Percentiles rank a stretch among this genome's conserved stretches.
phyloP scores from a whole-genome alignment of 768 basidiomycete species.

The Boletus reticulatus region DNA sequence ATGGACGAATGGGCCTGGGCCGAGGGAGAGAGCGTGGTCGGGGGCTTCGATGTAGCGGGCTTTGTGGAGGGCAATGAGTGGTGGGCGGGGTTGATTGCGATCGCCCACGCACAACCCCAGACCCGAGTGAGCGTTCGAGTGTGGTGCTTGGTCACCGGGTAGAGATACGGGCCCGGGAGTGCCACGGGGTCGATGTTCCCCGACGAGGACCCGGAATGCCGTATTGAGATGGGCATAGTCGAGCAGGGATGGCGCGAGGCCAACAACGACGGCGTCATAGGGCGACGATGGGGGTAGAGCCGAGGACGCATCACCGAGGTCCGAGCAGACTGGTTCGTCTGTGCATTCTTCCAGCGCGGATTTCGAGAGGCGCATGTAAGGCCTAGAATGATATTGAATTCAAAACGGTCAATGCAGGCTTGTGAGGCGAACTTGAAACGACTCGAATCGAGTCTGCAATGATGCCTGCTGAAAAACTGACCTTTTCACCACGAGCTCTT shows the following conservation, averaged over 20 bases:
- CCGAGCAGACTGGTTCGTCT: neutral
- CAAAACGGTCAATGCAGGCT: no score
- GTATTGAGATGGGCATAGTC: conserved; percentile 57
- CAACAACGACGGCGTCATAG: conserved; percentile 64
- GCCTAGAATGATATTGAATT: conserved; percentile 25
- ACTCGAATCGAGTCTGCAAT: neutral
- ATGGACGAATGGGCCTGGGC: conserved; percentile 67
- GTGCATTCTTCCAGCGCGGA: conserved; percentile 46
- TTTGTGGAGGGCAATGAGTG: conserved; percentile 60
- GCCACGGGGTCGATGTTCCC: conserved; percentile 30
- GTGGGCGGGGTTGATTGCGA: conserved; percentile 6
- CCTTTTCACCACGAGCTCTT: conserved; percentile 41
- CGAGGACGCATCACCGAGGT: neutral
- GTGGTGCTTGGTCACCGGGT: no score
- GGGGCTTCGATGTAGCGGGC: conserved; percentile 49
- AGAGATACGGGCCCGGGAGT: neutral
- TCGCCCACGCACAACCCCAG: no score
- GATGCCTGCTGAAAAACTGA: conserved; percentile 11
- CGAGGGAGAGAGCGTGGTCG: conserved; percentile 54
- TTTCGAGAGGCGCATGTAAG: conserved; percentile 54
- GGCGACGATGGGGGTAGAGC: neutral
- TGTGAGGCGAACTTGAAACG: neutral
- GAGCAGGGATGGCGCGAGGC: conserved; percentile 51
- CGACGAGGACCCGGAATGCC: conserved; percentile 62
- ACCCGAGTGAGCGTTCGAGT: no score